Evolutionary conservation across 352 stramenopile species (phyloP).

Genomic region (Phytophthora sp.): DNA sequence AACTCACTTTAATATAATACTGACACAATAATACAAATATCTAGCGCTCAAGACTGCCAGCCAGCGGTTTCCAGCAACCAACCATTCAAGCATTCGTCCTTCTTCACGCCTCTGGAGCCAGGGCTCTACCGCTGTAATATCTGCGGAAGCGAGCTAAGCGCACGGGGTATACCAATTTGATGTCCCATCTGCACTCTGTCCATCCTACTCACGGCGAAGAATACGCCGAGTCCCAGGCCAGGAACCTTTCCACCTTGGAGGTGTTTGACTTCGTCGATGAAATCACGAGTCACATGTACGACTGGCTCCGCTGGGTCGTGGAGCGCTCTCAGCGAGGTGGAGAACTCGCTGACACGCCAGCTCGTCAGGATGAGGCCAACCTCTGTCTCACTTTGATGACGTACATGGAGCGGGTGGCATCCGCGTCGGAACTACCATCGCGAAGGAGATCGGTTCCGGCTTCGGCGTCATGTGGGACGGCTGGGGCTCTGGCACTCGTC

Average conservation of each 20-base stretch:
- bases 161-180: not conserved
- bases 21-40: too few relatives aligned
- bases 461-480: not conserved
- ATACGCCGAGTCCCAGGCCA: not conserved
- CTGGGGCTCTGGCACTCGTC: not conserved
- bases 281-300: not conserved
- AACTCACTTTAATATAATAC: not conserved
- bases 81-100: constrained; percentile 1
- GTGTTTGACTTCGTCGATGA: not conserved
- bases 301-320: not conserved
- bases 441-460: not conserved
- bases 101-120: constrained; percentile 18
- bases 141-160: constrained; percentile 29
- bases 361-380: not conserved
- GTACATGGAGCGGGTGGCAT: not conserved
- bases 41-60: too few relatives aligned
- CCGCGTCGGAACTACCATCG: not conserved
- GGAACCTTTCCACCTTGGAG: not conserved
- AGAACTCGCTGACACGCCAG: not conserved
- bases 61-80: too few relatives aligned
- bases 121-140: constrained; percentile 29
- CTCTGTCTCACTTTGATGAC: not conserved
- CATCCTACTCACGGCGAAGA: not conserved
- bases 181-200: not conserved
- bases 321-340: not conserved